Conservation (phyloP, 768 basidiomycete species). For the Fomitopsis serialis region DNA sequence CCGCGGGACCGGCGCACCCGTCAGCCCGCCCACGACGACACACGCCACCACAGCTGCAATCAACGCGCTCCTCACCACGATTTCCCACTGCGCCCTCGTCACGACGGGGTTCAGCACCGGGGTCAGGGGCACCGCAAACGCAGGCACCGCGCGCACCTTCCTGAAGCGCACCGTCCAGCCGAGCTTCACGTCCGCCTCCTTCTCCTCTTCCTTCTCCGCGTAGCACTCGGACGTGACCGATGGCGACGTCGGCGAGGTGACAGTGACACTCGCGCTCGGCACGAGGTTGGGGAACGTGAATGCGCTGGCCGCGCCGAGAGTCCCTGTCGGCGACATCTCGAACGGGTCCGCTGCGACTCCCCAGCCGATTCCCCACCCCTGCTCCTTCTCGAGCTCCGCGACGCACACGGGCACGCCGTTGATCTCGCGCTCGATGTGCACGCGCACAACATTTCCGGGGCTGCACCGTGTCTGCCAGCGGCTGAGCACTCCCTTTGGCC, state of each 20-base stretch:
- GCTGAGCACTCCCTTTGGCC: constrained; percentile 10
- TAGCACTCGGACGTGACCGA: neutral
- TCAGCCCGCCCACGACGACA: constrained; percentile 24
- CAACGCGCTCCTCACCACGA: constrained; percentile 56
- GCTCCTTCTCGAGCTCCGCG: neutral
- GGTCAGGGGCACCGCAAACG: constrained; percentile 68
- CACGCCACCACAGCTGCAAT: constrained; percentile 39
- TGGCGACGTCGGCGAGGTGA: neutral
- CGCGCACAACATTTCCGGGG: constrained; percentile 19
- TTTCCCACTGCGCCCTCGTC: constrained; percentile 81
- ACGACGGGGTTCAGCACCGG: constrained; percentile 64
- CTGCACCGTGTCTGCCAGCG: constrained; percentile 18
- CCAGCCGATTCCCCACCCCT: constrained; percentile 4
- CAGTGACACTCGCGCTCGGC: neutral
- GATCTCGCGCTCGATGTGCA: constrained; percentile 1
- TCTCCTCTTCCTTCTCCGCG: neutral
- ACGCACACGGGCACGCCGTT: neutral
- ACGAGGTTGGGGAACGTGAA: neutral
- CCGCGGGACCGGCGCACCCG: constrained; percentile 27
- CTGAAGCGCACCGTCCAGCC: constrained; percentile 33
- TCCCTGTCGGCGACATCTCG: neutral
- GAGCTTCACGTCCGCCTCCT: neutral
- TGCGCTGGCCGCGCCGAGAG: neutral
- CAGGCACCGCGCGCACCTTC: constrained; percentile 52
- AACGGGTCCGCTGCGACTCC: constrained; percentile 5